Conservation (phyloP, 176 grass and related monocot genomes). For the Echinochloa phyllopogon region DNA sequence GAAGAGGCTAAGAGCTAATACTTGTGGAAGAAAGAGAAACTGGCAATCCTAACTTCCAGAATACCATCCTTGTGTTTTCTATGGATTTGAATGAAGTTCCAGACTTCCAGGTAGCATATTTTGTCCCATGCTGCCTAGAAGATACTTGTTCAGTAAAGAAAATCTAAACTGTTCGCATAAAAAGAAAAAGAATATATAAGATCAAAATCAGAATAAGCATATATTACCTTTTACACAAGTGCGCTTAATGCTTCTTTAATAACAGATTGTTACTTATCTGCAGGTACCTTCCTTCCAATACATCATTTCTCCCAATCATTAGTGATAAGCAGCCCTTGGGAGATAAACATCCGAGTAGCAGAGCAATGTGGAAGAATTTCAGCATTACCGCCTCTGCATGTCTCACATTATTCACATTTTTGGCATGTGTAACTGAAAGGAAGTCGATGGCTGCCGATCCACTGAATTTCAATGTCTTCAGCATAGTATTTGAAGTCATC, state of each 20-base stretch:
- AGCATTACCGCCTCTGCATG: slow-evolving; percentile 44
- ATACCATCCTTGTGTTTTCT: background rate
- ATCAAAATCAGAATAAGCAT: background rate
- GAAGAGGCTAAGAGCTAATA: background rate
- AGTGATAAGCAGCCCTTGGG: background rate
- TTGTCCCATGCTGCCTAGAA: background rate
- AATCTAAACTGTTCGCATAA: too few species aligned
- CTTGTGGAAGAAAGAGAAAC: background rate
- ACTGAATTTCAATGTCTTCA: slow-evolving; percentile 67
- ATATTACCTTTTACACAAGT: background rate
- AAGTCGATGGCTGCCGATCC: slow-evolving; percentile 58
- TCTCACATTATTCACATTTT: slow-evolving; percentile 53
- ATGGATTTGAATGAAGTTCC: background rate
- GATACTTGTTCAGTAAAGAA: background rate
- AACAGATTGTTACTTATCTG: slow-evolving; percentile 10
- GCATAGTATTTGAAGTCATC: slow-evolving; percentile 60
- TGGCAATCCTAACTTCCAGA: background rate
- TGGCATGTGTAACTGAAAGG: slow-evolving; percentile 68
- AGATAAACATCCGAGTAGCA: slow-evolving; percentile 2
- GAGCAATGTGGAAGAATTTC: slow-evolving; percentile 18
- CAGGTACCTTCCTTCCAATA: slow-evolving; percentile 64
- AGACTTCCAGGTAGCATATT: background rate
- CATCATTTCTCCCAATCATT: slow-evolving; percentile 9
- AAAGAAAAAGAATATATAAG: background rate
- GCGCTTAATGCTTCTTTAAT: background rate